Conservation (phyloP, 768 basidiomycete genomes). For the Russula sp. region DNA sequence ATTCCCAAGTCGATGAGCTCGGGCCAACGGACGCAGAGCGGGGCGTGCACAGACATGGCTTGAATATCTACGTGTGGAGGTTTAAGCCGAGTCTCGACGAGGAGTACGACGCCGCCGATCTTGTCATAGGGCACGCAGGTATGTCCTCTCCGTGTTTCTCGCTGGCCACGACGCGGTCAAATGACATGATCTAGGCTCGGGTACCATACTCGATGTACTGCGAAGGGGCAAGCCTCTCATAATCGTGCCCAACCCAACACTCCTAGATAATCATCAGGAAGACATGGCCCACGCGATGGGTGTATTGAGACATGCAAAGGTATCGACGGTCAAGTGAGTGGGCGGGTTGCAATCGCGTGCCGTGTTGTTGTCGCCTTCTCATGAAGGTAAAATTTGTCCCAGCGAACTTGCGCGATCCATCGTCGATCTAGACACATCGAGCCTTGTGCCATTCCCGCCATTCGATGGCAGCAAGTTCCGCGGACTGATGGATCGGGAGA, state of each 20-base stretch:
- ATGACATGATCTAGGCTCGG: constrained; percentile 57
- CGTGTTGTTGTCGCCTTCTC: not conserved
- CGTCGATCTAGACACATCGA: constrained; percentile 39
- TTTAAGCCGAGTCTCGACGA: constrained; percentile 70
- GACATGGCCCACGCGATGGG: constrained; percentile 74
- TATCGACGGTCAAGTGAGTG: constrained; percentile 55
- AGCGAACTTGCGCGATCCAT: constrained; percentile 57
- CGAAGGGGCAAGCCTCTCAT: constrained; percentile 71
- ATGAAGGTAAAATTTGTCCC: not conserved
- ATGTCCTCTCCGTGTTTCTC: constrained; percentile 24
- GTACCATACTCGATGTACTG: constrained; percentile 87
- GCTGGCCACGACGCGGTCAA: not conserved
- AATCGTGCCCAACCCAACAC: constrained; percentile 80
- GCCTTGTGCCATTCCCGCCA: constrained; percentile 54
- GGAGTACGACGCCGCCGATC: constrained; percentile 58
- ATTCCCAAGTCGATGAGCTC: constrained; percentile 45
- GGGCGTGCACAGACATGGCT: constrained; percentile 31
- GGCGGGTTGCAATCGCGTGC: not conserved
- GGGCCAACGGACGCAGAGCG: constrained; percentile 22
- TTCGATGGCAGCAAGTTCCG: constrained; percentile 65
- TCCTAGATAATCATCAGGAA: constrained; percentile 90
- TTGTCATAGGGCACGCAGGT: constrained; percentile 96
- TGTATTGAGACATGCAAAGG: constrained; percentile 49
- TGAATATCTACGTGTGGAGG: constrained; percentile 60
- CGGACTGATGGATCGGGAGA: constrained; percentile 64